A percentile compares a stretch with the other conserved stretches of the same genome.
Conservation (phyloP, 2,329 filamentous ascomycete species). For the Trichophyton verrucosum region DNA sequence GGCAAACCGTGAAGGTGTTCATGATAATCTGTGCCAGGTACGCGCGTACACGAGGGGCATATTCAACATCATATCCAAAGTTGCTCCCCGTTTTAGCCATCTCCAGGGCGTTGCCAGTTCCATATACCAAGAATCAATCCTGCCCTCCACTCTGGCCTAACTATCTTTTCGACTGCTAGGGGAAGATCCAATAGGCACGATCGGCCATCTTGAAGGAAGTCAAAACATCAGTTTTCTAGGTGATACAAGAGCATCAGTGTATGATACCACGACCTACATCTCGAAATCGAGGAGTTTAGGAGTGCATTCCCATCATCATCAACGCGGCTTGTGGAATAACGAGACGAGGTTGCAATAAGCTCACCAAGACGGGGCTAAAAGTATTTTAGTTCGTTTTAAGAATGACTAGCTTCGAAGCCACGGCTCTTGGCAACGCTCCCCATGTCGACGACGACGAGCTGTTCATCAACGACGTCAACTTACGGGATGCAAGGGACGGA, state of each 20-base stretch:
- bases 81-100: background rate
- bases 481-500: background rate
- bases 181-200: background rate
- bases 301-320: background rate
- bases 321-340: too few species aligned
- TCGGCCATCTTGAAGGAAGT: background rate
- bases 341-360: conserved; percentile 1
- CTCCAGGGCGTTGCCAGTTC: too few species aligned
- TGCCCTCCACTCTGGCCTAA: background rate
- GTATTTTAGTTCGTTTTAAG: background rate
- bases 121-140: background rate
- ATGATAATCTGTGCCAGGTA: background rate
- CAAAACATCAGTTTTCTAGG: background rate
- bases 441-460: background rate
- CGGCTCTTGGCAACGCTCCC: background rate
- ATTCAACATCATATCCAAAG: background rate
- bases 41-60: background rate
- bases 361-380: background rate
- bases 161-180: background rate
- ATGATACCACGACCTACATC: background rate
- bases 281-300: background rate
- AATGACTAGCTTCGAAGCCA: background rate
- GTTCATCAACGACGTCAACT: background rate
- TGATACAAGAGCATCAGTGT: background rate
- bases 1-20: background rate